Conservation (phyloP, 768 basidiomycete genomes). For the Leccinum barrowsii region DNA sequence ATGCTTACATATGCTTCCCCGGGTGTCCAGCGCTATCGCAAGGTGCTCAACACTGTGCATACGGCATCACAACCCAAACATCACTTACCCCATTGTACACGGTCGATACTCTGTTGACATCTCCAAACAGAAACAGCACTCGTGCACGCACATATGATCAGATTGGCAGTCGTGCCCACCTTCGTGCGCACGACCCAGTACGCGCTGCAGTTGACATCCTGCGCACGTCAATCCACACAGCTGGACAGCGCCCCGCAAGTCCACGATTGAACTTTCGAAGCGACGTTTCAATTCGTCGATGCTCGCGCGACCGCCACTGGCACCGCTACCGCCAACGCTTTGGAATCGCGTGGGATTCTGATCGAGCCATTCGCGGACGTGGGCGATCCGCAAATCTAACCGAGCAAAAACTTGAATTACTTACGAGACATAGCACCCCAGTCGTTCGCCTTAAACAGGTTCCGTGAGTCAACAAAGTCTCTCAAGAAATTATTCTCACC, state of each 20-base stretch:
- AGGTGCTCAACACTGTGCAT: neutral
- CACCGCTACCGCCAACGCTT: neutral
- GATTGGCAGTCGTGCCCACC: constrained; percentile 49
- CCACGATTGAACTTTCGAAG: constrained; percentile 42
- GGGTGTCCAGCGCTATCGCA: constrained; percentile 51
- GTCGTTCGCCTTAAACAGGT: constrained; percentile 47
- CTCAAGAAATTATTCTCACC: constrained; percentile 27
- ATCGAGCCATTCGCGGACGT: constrained; percentile 50
- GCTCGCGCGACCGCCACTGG: constrained; percentile 32
- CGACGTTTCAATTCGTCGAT: constrained; percentile 43
- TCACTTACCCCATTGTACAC: constrained; percentile 48
- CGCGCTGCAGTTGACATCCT: constrained; percentile 47
- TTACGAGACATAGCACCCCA: constrained; percentile 63
- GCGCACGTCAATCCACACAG: constrained; percentile 49
- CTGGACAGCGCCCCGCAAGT: constrained; percentile 43
- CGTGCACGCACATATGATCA: constrained; percentile 41
- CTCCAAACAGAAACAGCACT: constrained; percentile 40
- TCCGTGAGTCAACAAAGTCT: neutral
- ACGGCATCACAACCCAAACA: neutral
- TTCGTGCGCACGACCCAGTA: constrained; percentile 44
- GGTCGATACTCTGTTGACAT: constrained; percentile 25
- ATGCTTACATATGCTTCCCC: constrained; percentile 50
- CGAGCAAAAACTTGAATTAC: neutral
- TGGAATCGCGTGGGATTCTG: constrained; percentile 49
- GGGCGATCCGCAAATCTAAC: constrained; percentile 38